Percentiles rank a stretch among this genome's conserved stretches.
Evolutionary conservation across 2,329 filamentous ascomycete genomes (phyloP).

Genomic region (Clonostachys rhizophaga): DNA sequence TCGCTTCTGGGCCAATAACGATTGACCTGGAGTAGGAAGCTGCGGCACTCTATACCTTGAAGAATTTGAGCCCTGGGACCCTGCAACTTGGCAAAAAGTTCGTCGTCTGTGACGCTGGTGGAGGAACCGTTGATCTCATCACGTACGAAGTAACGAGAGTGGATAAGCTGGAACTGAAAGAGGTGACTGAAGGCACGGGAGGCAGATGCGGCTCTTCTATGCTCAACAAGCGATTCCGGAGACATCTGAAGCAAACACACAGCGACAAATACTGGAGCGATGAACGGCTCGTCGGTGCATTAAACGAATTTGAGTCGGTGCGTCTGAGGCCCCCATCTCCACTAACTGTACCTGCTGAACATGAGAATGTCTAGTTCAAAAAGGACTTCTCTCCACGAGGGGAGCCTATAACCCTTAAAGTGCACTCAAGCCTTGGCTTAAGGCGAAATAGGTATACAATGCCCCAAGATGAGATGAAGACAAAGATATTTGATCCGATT

Average conservation of each 20-base stretch:
- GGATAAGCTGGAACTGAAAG: slow-evolving; percentile 36
- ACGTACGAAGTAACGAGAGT: slow-evolving; percentile 41
- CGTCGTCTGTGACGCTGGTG: slow-evolving; percentile 49
- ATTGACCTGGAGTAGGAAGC: slow-evolving; percentile 31
- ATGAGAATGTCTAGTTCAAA: slow-evolving; percentile 25
- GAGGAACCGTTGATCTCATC: slow-evolving; percentile 49
- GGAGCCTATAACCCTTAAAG: slow-evolving; percentile 26
- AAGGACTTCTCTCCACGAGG: slow-evolving; percentile 27
- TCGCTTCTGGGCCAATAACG: neutral
- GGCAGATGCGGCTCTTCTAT: slow-evolving; percentile 44
- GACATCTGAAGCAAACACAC: slow-evolving; percentile 35
- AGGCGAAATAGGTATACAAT: slow-evolving; percentile 21
- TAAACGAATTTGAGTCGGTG: slow-evolving; percentile 36
- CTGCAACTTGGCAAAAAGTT: slow-evolving; percentile 40
- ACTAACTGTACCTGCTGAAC: slow-evolving; percentile 26
- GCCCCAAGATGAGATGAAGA: slow-evolving; percentile 60
- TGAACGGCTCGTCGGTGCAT: slow-evolving; percentile 29
- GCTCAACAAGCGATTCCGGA: slow-evolving; percentile 40
- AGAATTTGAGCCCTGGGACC: slow-evolving; percentile 31
- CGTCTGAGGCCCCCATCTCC: slow-evolving; percentile 11
- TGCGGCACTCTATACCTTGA: slow-evolving; percentile 43
- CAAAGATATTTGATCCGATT: slow-evolving; percentile 37
- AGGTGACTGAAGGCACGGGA: slow-evolving; percentile 42
- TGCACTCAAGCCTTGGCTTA: slow-evolving; percentile 23
- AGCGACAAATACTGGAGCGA: slow-evolving; percentile 36